phyloP scores from a whole-genome alignment of 345 rosid species.

The Psidium friedrichsthalianum region DNA sequence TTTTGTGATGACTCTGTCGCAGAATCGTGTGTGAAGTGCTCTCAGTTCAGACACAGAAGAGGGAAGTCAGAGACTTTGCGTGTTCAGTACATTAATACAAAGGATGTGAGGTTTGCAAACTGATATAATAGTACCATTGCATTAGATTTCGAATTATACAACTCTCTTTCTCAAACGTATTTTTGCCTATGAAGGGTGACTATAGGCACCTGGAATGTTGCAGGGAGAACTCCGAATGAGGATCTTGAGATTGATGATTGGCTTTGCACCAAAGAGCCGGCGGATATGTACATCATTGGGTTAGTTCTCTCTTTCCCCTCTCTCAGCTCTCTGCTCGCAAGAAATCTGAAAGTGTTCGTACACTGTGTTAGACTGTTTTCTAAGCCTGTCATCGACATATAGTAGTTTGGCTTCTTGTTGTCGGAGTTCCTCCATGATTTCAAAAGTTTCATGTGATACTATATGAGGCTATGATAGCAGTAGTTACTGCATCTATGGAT shows the following conservation, averaged over 20 bases:
- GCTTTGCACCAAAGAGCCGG: slow-evolving; percentile 70
- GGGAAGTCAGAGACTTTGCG: slow-evolving; percentile 96
- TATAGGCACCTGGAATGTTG: slow-evolving; percentile 95
- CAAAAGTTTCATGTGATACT: not conserved
- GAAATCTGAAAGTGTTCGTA: not conserved
- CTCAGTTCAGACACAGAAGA: slow-evolving; percentile 56
- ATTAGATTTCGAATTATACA: not conserved
- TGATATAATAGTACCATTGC: not conserved
- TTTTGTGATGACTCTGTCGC: slow-evolving; percentile 3
- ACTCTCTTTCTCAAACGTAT: not conserved
- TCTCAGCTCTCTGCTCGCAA: not conserved
- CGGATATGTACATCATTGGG: slow-evolving; percentile 93
- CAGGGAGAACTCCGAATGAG: slow-evolving; percentile 67
- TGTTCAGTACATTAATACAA: slow-evolving; percentile 75
- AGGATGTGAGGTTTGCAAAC: slow-evolving; percentile 74
- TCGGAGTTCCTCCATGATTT: not conserved
- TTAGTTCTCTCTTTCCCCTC: slow-evolving; percentile 5
- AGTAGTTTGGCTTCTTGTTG: not conserved
- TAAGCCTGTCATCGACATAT: not conserved
- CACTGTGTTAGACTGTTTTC: not conserved
- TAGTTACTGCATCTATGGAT: not conserved
- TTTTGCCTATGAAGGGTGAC: slow-evolving; percentile 43
- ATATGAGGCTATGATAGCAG: not conserved
- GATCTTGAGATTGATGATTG: slow-evolving; percentile 79
- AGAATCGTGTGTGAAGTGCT: slow-evolving; percentile 42